Conservation (phyloP, 768 basidiomycete species). For the Kwoniella dendrophila region DNA sequence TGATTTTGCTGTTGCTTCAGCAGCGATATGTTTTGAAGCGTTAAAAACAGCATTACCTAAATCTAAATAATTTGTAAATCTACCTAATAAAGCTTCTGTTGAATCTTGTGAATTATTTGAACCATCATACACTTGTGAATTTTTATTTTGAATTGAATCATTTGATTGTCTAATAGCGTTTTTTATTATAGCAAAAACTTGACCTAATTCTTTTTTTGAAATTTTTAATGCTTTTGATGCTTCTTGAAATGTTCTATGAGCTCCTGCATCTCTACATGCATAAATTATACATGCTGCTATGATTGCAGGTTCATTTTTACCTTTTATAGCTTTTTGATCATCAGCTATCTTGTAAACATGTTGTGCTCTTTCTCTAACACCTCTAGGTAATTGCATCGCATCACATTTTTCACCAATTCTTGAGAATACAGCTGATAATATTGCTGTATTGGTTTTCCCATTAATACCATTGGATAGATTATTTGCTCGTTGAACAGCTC, state of each 20-base stretch:
- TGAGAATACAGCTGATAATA: conserved; percentile 81
- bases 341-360: conserved; percentile 96
- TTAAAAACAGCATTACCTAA: conserved; percentile 48
- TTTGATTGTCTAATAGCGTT: conserved; percentile 74
- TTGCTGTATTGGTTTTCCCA: conserved; percentile 51
- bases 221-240: conserved; percentile 92
- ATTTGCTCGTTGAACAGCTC: conserved; percentile 72
- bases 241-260: conserved; percentile 94
- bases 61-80: conserved; percentile 50
- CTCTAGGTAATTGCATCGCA: conserved; percentile 88
- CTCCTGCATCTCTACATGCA: conserved; percentile 90
- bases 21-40: conserved; percentile 54
- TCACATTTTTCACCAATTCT: conserved; percentile 94
- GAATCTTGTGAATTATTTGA: conserved; percentile 31
- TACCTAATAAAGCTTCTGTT: conserved; percentile 42
- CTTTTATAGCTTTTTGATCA: conserved; percentile 79
- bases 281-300: conserved; percentile 98
- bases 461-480: conserved; percentile 61
- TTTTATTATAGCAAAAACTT: conserved; percentile 86
- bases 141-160: background rate
- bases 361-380: conserved; percentile 92
- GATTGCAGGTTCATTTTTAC: conserved; percentile 87
- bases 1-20: conserved; percentile 44
- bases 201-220: conserved; percentile 91
- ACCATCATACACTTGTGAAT: conserved; percentile 12